phyloP scores from a whole-genome alignment of 306 rosid genomes.

The Pachyrhizus erosus region DNA sequence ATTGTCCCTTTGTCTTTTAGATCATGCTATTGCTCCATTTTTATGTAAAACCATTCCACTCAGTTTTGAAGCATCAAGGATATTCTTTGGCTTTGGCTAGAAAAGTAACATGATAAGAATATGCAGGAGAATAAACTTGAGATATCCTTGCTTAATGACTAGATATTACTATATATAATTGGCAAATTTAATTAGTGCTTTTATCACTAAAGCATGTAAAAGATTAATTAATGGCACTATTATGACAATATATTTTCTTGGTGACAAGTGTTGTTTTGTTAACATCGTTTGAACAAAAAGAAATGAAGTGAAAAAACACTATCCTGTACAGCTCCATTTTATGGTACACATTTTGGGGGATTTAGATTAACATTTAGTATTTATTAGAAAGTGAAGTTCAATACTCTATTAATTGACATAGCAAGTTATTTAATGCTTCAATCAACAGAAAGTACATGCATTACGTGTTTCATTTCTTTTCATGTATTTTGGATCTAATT shows the following conservation, averaged over 20 bases:
- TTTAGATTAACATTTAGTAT: not conserved
- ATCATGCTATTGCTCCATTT: constrained; percentile 34
- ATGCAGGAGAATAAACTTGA: constrained; percentile 51
- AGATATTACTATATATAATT: constrained; percentile 17
- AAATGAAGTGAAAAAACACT: not conserved
- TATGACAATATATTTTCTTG: not conserved
- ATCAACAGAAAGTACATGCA: not conserved
- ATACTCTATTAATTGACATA: not conserved
- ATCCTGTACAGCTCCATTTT: constrained; percentile 2
- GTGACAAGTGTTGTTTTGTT: constrained; percentile 26
- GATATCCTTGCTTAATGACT: constrained; percentile 41
- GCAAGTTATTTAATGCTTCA: not conserved
- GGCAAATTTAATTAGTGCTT: constrained; percentile 30
- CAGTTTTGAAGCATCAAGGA: constrained; percentile 41
- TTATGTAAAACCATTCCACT: constrained; percentile 27
- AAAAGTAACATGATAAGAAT: constrained; percentile 39
- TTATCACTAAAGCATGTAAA: constrained; percentile 42
- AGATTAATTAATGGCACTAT: constrained; percentile 6
- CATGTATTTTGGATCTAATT: not conserved
- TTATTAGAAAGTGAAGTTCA: not conserved
- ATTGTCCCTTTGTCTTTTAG: constrained; percentile 33
- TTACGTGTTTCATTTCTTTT: not conserved
- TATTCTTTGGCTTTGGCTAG: constrained; percentile 46
- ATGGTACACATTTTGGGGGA: not conserved
- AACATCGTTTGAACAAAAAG: not conserved